These are phyloP conservation scores for Madurella fahalii DNA, from an alignment of 2,329 filamentous ascomycete species.

Conservation along the genomic window DNA sequence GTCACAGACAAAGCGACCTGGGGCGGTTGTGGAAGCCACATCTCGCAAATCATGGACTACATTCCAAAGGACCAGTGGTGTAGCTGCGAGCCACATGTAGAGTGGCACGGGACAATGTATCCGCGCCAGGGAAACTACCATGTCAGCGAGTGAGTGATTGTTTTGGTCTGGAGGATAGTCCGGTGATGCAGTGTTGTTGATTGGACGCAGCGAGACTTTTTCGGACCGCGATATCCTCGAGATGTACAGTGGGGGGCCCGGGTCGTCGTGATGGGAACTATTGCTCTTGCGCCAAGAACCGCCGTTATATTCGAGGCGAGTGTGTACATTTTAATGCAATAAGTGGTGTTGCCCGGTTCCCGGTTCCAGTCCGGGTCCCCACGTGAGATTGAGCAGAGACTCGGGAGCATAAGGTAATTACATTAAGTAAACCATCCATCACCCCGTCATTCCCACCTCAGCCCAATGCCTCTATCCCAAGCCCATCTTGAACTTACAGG, in stretches of 20 bases:
- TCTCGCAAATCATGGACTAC: constrained; percentile 20
- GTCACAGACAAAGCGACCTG: constrained; percentile 18
- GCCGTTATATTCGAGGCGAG: not conserved
- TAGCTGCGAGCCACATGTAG: constrained; percentile 20
- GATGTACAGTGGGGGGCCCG: not conserved
- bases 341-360: too few relatives aligned
- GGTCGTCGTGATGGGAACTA: not conserved
- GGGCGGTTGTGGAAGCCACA: constrained; percentile 21
- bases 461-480: too few relatives aligned
- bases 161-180: not conserved
- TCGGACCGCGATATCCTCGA: not conserved
- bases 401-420: too few relatives aligned
- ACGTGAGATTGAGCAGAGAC: too few relatives aligned
- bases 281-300: not conserved
- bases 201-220: not conserved
- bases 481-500: too few relatives aligned
- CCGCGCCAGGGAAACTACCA: not conserved
- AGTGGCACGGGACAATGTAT: constrained; percentile 11
- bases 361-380: too few relatives aligned
- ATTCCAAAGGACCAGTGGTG: constrained; percentile 21
- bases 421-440: too few relatives aligned
- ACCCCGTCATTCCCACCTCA: too few relatives aligned
- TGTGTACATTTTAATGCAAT: too few relatives aligned
- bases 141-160: not conserved
- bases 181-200: not conserved